Base-by-base conservation (phyloP, 2,329 filamentous ascomycete genomes). In the Pestalotiopsis sp. region DNA sequence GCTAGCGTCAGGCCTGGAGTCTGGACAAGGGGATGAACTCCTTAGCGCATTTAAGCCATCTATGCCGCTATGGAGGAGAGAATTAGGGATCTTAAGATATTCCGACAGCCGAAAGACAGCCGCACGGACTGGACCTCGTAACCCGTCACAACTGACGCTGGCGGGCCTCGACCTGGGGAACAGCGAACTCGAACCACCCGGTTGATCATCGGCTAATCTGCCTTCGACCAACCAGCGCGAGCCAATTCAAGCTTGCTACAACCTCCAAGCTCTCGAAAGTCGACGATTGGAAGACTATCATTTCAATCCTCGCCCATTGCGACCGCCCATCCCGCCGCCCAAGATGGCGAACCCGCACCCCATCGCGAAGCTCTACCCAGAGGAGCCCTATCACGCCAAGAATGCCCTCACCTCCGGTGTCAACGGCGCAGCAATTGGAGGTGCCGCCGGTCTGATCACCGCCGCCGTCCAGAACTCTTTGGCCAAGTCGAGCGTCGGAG, bases 401-500 rank as follows among this genome's bases (percentile, higher is more conserved):
- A 93, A 97, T 86, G 90, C 93, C 73, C 81, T 97, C 75, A 86
- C 87, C 72, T 86, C 87, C 71, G 87, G 91, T 64, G 82, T 91
- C 78, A 90, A 88, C 79, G 89, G 90, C 70, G 88, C 87, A 55
- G 76, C 90, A 72, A 81, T 93, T 75, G 90, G 91, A 70, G 90
- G 90, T 76, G 83, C 84, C 69, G 87, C 88, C 69, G 94, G 94
- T 75, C 83, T 92, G 78, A 87, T 94, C 80, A 79, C 92, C 70
- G 92, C 93, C 64, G 91, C 92, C 67, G 87, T 97, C 73, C 93
- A 95, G 84, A 98, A 97, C 85, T 93, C 94, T 69, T 87, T 98
- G 74, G 87, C 91, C 67, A 94, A 90, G 84, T 87, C 89, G 79
- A 97, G 97, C 81, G 85, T 96, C 73, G 93, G 94, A 75, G 87